Evolutionary conservation across 176 grass and related monocot genomes (phyloP), one percentile per base, ranked within the genome.

Genomic region (Bolboschoenus planiculmis): DNA sequence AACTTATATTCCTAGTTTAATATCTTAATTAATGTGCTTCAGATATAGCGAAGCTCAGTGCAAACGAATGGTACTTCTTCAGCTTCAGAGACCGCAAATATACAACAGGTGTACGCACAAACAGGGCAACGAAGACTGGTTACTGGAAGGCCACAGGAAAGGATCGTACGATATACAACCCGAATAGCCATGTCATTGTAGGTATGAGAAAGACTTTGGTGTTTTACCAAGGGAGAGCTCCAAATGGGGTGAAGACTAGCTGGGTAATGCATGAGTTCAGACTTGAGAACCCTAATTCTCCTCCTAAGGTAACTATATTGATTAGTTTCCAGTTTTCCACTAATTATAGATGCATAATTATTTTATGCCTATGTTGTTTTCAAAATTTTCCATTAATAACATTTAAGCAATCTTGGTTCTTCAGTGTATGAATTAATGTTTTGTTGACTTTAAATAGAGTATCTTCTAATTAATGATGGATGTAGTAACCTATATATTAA

Each of bases 51-150:
- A 95, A 84, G 82, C 90, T 95, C 48, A 90, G 72, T 83, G 87
- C 85, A 61, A 87, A 92, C 54, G 93, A 95, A 82, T 95, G 93
- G 93, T 95, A 95, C 40, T 95, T 95, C 90, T 95, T 95, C 93
- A 95, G 90, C 90, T 95, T 95, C 81, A 86, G 93, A 15, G 93
- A 95, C 53, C 86, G 93, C 78, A 95, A 95, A 80, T 95, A 95
- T 51, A 82, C 93, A 35, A 95, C 93, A 2, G 93, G 93, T 6
- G 83, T 83, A 23, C 92, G 92, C 47, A 90, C 90, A 4, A 95
- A 95, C 85, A 88, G 92, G 4, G 92, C 92, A 29, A 95, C 92
- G 53, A 94, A 88, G 68, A 86, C 90, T 6, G 92, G 92, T 20
- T 94, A 94, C 68, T 94, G 92, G 92, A 94, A 94, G 83, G 92